These are phyloP conservation scores for Trichoderma pleuroti DNA, from an alignment of 2,329 filamentous ascomycete species.

Conservation along the genomic window DNA sequence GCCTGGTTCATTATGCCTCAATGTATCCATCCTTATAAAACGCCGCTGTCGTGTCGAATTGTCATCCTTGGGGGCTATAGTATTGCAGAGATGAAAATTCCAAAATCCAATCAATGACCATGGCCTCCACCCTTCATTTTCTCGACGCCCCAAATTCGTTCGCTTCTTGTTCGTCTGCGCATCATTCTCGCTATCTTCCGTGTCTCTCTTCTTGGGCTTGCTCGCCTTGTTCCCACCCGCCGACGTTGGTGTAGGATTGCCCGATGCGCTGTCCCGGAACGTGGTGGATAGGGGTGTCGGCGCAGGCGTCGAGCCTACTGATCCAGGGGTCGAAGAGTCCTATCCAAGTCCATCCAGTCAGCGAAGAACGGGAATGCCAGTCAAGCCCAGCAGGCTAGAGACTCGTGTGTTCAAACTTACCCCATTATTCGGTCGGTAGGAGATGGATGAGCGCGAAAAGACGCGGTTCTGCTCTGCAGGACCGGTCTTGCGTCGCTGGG, in stretches of 20 bases:
- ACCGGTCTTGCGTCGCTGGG: conserved; percentile 61
- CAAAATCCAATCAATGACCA: not conserved
- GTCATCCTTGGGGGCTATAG: not conserved
- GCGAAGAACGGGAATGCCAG: not conserved
- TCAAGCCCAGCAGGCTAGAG: not conserved
- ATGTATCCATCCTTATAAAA: not conserved
- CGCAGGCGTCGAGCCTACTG: conserved; percentile 37
- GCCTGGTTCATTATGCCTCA: not conserved
- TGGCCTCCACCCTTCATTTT: conserved; percentile 36
- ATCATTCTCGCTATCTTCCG: conserved; percentile 59
- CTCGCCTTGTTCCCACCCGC: conserved; percentile 44
- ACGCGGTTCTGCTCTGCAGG: conserved; percentile 69
- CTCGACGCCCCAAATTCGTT: conserved; percentile 54
- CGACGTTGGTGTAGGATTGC: conserved; percentile 55
- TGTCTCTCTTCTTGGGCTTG: conserved; percentile 54
- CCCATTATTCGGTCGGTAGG: conserved; percentile 48
- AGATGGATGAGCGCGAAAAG: conserved; percentile 65
- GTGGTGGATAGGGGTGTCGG: conserved; percentile 55
- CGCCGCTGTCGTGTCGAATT: not conserved
- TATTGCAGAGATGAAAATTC: not conserved
- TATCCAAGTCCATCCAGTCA: conserved; percentile 22
- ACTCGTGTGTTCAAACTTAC: conserved; percentile 25
- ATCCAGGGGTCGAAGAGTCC: conserved; percentile 44
- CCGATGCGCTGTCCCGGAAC: conserved; percentile 49
- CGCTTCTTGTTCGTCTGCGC: conserved; percentile 51